These are phyloP conservation scores for Euphorbia pulcherrima DNA, from an alignment of 345 rosid species.

Conservation along the genomic window DNA sequence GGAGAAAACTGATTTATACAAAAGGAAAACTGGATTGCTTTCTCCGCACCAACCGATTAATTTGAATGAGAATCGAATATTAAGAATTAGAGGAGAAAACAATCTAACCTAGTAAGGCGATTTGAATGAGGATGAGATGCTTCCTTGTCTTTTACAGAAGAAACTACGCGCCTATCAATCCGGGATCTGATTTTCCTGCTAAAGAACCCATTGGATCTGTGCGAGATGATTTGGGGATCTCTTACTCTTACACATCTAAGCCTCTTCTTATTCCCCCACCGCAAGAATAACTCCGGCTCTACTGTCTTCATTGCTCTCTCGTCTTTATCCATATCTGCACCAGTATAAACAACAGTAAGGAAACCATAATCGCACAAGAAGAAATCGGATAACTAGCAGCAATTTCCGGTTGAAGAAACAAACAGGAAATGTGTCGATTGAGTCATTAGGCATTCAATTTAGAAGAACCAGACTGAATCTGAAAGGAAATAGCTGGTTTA, in stretches of 20 bases:
- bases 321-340: conserved; percentile 44
- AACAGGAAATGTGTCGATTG: no score
- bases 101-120: conserved; percentile 50
- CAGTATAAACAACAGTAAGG: background rate
- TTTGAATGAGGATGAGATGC: conserved; percentile 35
- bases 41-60: background rate
- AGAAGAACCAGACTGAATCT: conserved; percentile 6
- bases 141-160: conserved; percentile 35
- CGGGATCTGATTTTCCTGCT: conserved; percentile 47
- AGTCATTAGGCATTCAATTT: background rate
- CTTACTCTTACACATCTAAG: conserved; percentile 72
- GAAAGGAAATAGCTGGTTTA: background rate
- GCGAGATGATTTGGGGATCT: conserved; percentile 45
- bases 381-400: background rate
- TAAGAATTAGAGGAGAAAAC: background rate
- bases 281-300: conserved; percentile 52
- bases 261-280: conserved; percentile 76
- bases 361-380: conserved; percentile 11
- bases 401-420: background rate
- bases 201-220: conserved; percentile 42
- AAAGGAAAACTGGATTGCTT: background rate
- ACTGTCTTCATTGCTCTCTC: conserved; percentile 40
- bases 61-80: background rate
- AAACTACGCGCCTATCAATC: conserved; percentile 35
- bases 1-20: background rate